Conservation (phyloP, 2,329 filamentous ascomycete genomes). For the Botrytis cinerea region DNA sequence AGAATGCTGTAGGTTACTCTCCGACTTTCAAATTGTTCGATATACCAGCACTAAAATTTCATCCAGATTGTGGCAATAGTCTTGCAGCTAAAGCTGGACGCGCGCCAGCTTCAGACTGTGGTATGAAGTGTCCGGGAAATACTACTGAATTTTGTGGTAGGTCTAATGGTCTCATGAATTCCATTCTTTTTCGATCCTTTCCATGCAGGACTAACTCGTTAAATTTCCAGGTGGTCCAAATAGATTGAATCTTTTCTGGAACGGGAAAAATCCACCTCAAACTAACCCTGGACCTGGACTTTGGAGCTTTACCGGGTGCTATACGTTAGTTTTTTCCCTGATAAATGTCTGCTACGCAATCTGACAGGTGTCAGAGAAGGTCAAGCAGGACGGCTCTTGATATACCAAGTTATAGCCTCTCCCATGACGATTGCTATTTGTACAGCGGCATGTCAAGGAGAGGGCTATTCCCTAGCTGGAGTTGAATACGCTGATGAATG, state of each 20-base stretch:
- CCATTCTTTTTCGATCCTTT: neutral
- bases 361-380: constrained; percentile 28
- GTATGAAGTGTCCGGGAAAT: constrained; percentile 40
- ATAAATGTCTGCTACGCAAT: neutral
- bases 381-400: constrained; percentile 30
- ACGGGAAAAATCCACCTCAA: constrained; percentile 32
- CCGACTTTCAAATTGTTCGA: constrained; percentile 12
- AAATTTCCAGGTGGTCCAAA: constrained; percentile 30
- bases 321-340: constrained; percentile 30
- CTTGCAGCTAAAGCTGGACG: constrained; percentile 27
- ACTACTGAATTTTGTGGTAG: constrained; percentile 41
- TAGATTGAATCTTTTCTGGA: constrained; percentile 40
- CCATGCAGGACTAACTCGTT: neutral
- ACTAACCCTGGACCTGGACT: constrained; percentile 30
- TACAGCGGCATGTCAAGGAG: constrained; percentile 32
- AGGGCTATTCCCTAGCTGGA: constrained; percentile 46
- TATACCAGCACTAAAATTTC: constrained; percentile 7
- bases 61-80: constrained; percentile 33
- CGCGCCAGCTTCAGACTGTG: constrained; percentile 32
- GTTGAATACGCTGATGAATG: constrained; percentile 51
- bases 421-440: constrained; percentile 33
- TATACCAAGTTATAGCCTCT: constrained; percentile 21
- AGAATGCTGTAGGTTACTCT: constrained; percentile 38
- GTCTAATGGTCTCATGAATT: neutral
- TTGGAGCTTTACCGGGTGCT: constrained; percentile 34